A percentile compares a stretch with the other conserved stretches of the same genome.
These are phyloP conservation scores for Teunomyces panamensis DNA, from an alignment of 805 yeast genomes.

Conservation along the genomic window DNA sequence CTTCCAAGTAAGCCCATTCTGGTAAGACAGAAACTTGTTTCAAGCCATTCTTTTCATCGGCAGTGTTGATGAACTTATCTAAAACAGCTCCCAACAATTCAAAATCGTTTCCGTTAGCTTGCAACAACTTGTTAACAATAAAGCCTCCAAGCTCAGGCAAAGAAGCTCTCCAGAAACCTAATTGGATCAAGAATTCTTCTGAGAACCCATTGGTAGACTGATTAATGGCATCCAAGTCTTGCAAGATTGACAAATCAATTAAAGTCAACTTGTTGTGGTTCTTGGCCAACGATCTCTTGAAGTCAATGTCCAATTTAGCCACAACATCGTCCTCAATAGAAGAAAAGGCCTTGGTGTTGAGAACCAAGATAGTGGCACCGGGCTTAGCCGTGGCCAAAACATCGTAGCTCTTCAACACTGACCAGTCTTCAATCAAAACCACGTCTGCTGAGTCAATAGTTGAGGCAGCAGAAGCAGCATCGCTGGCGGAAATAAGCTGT, in stretches of 20 bases:
- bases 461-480: constrained; percentile 7
- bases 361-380: constrained; percentile 55
- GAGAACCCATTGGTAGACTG: constrained; percentile 73
- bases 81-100: constrained; percentile 74
- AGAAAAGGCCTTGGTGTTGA: constrained; percentile 32
- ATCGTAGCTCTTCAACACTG: constrained; percentile 56
- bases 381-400: constrained; percentile 57
- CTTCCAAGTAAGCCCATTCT: constrained; percentile 36
- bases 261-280: constrained; percentile 53
- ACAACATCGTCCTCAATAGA: constrained; percentile 48
- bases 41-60: constrained; percentile 43
- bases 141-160: constrained; percentile 61
- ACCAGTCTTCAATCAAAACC: constrained; percentile 59
- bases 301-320: constrained; percentile 49
- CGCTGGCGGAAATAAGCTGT: constrained; percentile 38
- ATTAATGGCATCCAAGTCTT: constrained; percentile 51
- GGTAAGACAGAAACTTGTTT: constrained; percentile 32
- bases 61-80: constrained; percentile 61
- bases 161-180: constrained; percentile 74
- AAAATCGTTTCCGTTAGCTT: constrained; percentile 77
- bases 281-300: constrained; percentile 52
- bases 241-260: constrained; percentile 60
- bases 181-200: constrained; percentile 68
- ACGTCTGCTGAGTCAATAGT: constrained; percentile 60
- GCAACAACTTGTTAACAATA: constrained; percentile 72